phyloP scores from a whole-genome alignment of 108 stramenopile genomes.

The Bacterosira constricta region DNA sequence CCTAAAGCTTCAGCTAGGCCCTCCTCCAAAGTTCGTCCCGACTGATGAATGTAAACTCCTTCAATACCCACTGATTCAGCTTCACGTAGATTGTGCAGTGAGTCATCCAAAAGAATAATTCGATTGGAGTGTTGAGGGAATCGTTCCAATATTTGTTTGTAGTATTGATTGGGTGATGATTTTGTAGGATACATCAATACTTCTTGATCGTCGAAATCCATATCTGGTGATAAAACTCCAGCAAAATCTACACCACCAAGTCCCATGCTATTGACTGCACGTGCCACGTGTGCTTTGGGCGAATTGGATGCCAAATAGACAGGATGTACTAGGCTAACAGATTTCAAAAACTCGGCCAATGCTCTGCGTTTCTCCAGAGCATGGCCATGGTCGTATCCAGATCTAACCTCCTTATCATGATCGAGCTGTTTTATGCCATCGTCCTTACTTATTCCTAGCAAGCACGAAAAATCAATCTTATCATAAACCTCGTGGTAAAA shows the following conservation, averaged over 20 bases:
- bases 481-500: slow-evolving; percentile 73
- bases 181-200: slow-evolving; percentile 68
- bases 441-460: slow-evolving; percentile 23
- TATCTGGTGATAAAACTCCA: slow-evolving; percentile 73
- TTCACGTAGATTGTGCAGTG: slow-evolving; percentile 51
- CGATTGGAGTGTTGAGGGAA: slow-evolving; percentile 26
- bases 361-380: slow-evolving; percentile 29
- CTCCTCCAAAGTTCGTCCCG: slow-evolving; percentile 49
- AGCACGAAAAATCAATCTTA: slow-evolving; percentile 56
- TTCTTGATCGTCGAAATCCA: not conserved
- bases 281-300: slow-evolving; percentile 64
- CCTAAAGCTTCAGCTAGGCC: slow-evolving; percentile 61
- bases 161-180: slow-evolving; percentile 61
- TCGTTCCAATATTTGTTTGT: slow-evolving; percentile 31
- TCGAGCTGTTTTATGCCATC: not conserved
- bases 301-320: slow-evolving; percentile 83
- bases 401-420: slow-evolving; percentile 23
- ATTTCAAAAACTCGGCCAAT: slow-evolving; percentile 34
- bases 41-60: slow-evolving; percentile 41
- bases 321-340: slow-evolving; percentile 19
- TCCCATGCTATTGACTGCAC: slow-evolving; percentile 66
- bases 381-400: slow-evolving; percentile 69
- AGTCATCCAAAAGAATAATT: slow-evolving; percentile 54
- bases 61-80: slow-evolving; percentile 46
- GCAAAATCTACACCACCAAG: slow-evolving; percentile 34